Evolutionary conservation across 2,329 filamentous ascomycete species (phyloP).

Genomic region (Colletotrichum tabaci): DNA sequence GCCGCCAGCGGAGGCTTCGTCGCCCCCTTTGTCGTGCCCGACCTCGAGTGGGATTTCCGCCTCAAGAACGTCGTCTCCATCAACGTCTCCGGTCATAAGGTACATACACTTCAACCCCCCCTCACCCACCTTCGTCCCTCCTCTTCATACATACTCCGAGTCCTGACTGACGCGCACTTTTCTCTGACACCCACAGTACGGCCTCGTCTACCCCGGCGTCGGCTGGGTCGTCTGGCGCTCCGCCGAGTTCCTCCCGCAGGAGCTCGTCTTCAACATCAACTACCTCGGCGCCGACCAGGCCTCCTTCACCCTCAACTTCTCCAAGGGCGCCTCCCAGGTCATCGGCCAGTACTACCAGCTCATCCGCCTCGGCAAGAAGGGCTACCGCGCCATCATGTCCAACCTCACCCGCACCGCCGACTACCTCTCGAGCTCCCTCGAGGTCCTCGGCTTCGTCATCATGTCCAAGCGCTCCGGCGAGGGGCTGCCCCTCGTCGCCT

Average conservation of each 20-base stretch:
- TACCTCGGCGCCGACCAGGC: conserved; percentile 96
- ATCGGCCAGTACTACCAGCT: conserved; percentile 99
- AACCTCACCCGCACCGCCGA: conserved; percentile 93
- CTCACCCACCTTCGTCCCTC: conserved; percentile 45
- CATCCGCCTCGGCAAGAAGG: conserved; percentile 92
- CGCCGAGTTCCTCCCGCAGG: conserved; percentile 86
- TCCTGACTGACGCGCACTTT: neutral
- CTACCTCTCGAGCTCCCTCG: conserved; percentile 83
- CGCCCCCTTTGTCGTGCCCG: conserved; percentile 88
- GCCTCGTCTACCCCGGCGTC: conserved; percentile 87
- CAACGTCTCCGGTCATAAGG: conserved; percentile 94
- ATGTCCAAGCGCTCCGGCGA: conserved; percentile 85
- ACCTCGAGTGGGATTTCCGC: conserved; percentile 92
- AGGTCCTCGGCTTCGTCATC: conserved; percentile 85
- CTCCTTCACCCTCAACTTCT: conserved; percentile 98
- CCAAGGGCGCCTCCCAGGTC: conserved; percentile 93
- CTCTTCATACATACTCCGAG: neutral
- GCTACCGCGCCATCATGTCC: conserved; percentile 93
- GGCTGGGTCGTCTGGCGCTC: conserved; percentile 94
- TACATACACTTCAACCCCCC: conserved; percentile 54
- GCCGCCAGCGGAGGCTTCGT: conserved; percentile 95
- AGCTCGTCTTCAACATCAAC: conserved; percentile 99
- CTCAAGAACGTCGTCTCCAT: conserved; percentile 91
- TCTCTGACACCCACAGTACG: conserved; percentile 57
- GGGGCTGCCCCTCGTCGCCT: conserved; percentile 91